phyloP scores from a whole-genome alignment of 2,329 filamentous ascomycete genomes.

The Eurotiales sp. region DNA sequence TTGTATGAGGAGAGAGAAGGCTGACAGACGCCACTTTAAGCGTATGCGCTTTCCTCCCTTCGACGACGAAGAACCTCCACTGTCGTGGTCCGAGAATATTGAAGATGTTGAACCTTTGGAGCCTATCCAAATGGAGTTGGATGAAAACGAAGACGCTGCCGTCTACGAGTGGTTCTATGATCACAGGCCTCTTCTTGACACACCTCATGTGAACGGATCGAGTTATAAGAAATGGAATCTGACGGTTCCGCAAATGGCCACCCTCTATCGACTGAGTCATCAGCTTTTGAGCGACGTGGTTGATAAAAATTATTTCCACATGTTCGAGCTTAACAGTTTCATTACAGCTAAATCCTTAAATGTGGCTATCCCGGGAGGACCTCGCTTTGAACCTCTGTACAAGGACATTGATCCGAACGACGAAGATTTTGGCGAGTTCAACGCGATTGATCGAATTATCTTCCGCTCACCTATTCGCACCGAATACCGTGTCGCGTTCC shows the following conservation, averaged over 20 bases:
- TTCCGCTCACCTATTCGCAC: constrained; percentile 93
- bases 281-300: constrained; percentile 87
- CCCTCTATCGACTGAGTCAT: constrained; percentile 84
- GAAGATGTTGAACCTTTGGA: constrained; percentile 97
- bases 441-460: constrained; percentile 98
- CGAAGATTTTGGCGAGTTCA: constrained; percentile 99
- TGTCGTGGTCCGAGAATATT: constrained; percentile 98
- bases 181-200: constrained; percentile 83
- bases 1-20: constrained; percentile 96
- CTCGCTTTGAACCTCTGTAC: constrained; percentile 93
- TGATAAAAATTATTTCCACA: constrained; percentile 96
- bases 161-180: constrained; percentile 99
- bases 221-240: constrained; percentile 98
- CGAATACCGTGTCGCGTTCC: constrained; percentile 91
- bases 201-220: constrained; percentile 88
- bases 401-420: constrained; percentile 99
- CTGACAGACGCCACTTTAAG: constrained; percentile 92
- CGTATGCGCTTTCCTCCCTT: constrained; percentile 98
- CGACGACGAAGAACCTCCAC: constrained; percentile 93
- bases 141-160: constrained; percentile 85
- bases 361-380: constrained; percentile 94
- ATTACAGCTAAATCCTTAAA: constrained; percentile 95
- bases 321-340: constrained; percentile 94
- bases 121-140: constrained; percentile 97
- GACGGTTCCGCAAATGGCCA: constrained; percentile 90